Evolutionary conservation across 2,329 filamentous ascomycete species (phyloP).

Genomic region (Triangularia verruculosa): DNA sequence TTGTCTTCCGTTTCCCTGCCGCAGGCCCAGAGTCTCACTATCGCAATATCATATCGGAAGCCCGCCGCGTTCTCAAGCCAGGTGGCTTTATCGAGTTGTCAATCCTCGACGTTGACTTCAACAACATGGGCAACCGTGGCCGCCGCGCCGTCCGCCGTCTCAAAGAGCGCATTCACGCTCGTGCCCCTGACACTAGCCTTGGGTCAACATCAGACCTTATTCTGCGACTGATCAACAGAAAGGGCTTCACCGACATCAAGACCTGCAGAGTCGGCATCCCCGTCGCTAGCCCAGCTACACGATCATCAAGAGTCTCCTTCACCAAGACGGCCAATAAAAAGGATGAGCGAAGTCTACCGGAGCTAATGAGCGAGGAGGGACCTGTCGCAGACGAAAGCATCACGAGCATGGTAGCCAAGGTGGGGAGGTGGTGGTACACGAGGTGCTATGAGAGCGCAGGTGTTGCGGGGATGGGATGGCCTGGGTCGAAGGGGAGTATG

Average conservation of each 20-base stretch:
- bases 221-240: conserved; percentile 63
- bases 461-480: conserved; percentile 36
- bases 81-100: conserved; percentile 77
- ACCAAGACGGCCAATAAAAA: conserved; percentile 34
- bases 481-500: conserved; percentile 56
- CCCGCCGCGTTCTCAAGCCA: conserved; percentile 72
- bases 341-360: conserved; percentile 59
- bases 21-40: conserved; percentile 67
- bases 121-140: conserved; percentile 74
- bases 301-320: conserved; percentile 28
- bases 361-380: conserved; percentile 70
- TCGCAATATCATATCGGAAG: conserved; percentile 68
- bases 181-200: conserved; percentile 59
- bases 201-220: conserved; percentile 59
- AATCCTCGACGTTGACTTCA: conserved; percentile 74
- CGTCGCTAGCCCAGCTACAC: conserved; percentile 54
- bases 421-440: conserved; percentile 95
- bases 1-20: conserved; percentile 74
- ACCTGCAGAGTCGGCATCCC: conserved; percentile 76
- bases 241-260: conserved; percentile 70
- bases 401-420: conserved; percentile 85
- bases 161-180: conserved; percentile 66
- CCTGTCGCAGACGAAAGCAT: conserved; percentile 77
- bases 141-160: conserved; percentile 66
- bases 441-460: conserved; percentile 80